phyloP scores from a whole-genome alignment of 1,284 basidiomycete species.

The Sparassis latifolia region DNA sequence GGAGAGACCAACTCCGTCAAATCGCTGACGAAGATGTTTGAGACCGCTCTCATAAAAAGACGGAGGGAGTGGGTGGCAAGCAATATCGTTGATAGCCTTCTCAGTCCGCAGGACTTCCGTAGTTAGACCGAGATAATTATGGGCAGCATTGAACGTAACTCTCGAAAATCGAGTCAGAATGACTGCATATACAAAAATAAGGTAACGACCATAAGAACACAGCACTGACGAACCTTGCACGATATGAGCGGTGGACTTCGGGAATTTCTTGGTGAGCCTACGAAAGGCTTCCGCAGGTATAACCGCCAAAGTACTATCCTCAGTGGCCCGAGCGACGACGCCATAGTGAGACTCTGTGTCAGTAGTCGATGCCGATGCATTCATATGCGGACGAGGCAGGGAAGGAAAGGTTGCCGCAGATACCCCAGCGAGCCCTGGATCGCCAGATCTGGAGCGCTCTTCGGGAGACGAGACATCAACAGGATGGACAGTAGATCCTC shows the following conservation, averaged over 20 bases:
- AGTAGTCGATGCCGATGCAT: conserved; percentile 8
- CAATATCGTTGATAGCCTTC: conserved; percentile 93
- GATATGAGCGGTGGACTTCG: conserved; percentile 95
- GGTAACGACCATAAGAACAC: too few relatives aligned
- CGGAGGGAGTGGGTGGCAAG: conserved; percentile 88
- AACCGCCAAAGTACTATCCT: conserved; percentile 95
- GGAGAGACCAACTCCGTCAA: conserved; percentile 45
- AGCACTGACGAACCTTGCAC: conserved; percentile 64
- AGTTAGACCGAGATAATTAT: conserved; percentile 93
- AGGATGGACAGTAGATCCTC: conserved; percentile 58
- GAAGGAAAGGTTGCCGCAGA: conserved; percentile 7
- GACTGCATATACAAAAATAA: conserved; percentile 38
- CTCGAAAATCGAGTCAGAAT: conserved; percentile 94
- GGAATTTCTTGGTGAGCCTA: conserved; percentile 88
- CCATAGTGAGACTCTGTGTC: conserved; percentile 40
- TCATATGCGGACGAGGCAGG: conserved; percentile 6
- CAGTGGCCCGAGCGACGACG: conserved; percentile 83
- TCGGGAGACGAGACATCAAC: conserved; percentile 27
- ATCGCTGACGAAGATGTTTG: conserved; percentile 82
- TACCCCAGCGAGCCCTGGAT: conserved; percentile 9
- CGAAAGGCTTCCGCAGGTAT: conserved; percentile 97
- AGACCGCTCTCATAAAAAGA: conserved; percentile 95
- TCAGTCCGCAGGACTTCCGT: conserved; percentile 95
- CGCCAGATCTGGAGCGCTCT: conserved; percentile 14
- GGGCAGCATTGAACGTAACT: conserved; percentile 94